phyloP scores from a whole-genome alignment of 768 basidiomycete species.

The Dendrothele bispora region DNA sequence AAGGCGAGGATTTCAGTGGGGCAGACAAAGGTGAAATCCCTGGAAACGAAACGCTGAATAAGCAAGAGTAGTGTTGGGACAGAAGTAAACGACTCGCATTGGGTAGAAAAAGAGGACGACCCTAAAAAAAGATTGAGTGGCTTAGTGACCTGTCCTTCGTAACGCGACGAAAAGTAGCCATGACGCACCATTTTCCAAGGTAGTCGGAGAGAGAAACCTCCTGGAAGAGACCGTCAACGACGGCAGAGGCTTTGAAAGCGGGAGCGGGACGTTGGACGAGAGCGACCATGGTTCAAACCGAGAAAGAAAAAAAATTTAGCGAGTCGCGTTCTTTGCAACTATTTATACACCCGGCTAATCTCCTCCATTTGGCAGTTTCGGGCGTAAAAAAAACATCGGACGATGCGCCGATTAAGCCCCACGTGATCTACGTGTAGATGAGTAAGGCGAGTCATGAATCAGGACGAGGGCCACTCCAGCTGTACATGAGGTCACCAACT shows the following conservation, averaged over 20 bases:
- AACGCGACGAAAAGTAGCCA: constrained; percentile 2
- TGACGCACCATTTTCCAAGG: constrained; percentile 76
- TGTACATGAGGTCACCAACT: too few species aligned
- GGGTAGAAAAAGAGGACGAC: constrained; percentile 95
- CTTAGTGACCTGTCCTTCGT: constrained; percentile 1
- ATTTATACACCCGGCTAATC: neutral
- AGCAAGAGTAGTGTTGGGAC: neutral
- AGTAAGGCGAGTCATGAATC: too few species aligned
- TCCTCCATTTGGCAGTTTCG: too few species aligned
- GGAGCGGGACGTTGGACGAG: constrained; percentile 86
- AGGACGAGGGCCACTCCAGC: too few species aligned
- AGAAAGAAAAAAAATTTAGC: neutral
- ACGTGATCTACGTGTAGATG: too few species aligned
- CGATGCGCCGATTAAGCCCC: too few species aligned
- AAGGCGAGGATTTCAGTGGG: constrained; percentile 97
- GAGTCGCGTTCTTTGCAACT: neutral
- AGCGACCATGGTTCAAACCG: constrained; percentile 48
- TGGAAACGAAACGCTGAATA: constrained; percentile 24
- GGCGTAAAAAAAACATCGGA: too few species aligned
- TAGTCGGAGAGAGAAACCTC: constrained; percentile 73
- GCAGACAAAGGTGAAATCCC: constrained; percentile 89
- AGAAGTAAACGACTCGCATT: constrained; percentile 55
- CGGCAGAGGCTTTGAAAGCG: constrained; percentile 70
- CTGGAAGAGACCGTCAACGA: constrained; percentile 76
- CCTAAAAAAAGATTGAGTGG: constrained; percentile 42